These are phyloP conservation scores for Vigna reflexopilosa DNA, from an alignment of 306 rosid genomes.

Conservation along the genomic window DNA sequence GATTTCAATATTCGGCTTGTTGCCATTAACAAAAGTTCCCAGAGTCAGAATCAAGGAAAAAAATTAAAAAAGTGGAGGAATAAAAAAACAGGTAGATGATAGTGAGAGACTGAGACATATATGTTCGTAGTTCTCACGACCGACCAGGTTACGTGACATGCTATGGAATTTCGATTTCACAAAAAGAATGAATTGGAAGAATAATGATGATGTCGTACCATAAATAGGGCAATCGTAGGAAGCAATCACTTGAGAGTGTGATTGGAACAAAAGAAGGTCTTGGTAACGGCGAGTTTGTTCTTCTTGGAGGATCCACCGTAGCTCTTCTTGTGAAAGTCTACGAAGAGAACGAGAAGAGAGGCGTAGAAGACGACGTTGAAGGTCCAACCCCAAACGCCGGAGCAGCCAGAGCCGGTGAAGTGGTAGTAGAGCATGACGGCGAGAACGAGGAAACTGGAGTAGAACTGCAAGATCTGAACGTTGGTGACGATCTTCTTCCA, in stretches of 20 bases:
- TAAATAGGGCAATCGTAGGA: too few species aligned
- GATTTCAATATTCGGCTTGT: too few species aligned
- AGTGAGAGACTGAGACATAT: too few species aligned
- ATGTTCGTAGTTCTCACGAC: too few species aligned
- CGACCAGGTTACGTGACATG: too few species aligned
- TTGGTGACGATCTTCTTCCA: slow-evolving; percentile 81
- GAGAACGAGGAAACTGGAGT: slow-evolving; percentile 60
- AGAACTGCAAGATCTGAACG: slow-evolving; percentile 72
- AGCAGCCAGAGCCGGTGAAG: slow-evolving; percentile 69
- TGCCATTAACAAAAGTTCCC: too few species aligned
- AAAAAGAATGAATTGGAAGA: too few species aligned
- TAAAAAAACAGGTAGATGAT: too few species aligned
- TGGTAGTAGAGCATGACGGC: slow-evolving; percentile 62
- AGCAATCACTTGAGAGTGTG: background rate
- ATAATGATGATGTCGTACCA: too few species aligned
- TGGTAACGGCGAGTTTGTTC: background rate
- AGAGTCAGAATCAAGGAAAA: too few species aligned
- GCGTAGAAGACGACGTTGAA: slow-evolving; percentile 70
- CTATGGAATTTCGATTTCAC: too few species aligned
- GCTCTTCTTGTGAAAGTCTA: slow-evolving; percentile 69
- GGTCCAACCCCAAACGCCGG: slow-evolving; percentile 75
- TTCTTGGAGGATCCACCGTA: slow-evolving; percentile 44
- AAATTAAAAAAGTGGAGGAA: too few species aligned
- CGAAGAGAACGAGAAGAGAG: slow-evolving; percentile 69
- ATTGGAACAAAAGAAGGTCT: background rate